Base-by-base conservation (phyloP, 306 rosid genomes). In the Canavalia gladiata region DNA sequence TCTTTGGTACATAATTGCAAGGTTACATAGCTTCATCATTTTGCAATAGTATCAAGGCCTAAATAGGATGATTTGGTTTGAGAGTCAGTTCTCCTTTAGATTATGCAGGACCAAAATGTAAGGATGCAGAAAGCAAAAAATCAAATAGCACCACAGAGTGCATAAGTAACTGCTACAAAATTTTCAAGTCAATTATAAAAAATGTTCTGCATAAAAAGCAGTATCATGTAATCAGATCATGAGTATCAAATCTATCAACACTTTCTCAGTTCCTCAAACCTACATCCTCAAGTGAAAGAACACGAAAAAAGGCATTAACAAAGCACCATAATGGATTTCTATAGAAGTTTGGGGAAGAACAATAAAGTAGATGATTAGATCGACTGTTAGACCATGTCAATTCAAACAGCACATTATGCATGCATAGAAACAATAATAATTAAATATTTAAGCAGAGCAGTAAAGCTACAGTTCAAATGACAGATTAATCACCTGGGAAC, bases 401-500 rank as follows among this genome's bases (percentile, higher is more conserved):
- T 67, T 67, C 37, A 43, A 67, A 68, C 35, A 70, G 13, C 42
- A 52, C 13, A 54, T 46, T 5, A 43, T 51, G 8, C 59, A 77
- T 31, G 62, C 35, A 58, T 10, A 41, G 42, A 78, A 78, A 57
- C 60, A 57, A 72, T 55, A 35, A 30, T 46, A 37, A 35, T 47
- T 45, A 51, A 66, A 6, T 11, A 55, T 63, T 74, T 58, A 7
- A 66, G 47, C 6, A 55, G 7, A 33, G 7, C 63, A 33, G 34
- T 8, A 57, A 30, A 66, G 60, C 56, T 25, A 77, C 3, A 76
- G 9, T 45, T 84, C 7, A 56, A 62, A 8, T 31, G 59, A 33
- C 30, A 68, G 73, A 69, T 65, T 33, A 47, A 81, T 64, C 52
- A 90, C 97, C 97, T 94, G 75, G 98, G 98, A 84, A 94, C 95